phyloP scores from a whole-genome alignment of 768 basidiomycete species.

The Tubosaeta sp. region DNA sequence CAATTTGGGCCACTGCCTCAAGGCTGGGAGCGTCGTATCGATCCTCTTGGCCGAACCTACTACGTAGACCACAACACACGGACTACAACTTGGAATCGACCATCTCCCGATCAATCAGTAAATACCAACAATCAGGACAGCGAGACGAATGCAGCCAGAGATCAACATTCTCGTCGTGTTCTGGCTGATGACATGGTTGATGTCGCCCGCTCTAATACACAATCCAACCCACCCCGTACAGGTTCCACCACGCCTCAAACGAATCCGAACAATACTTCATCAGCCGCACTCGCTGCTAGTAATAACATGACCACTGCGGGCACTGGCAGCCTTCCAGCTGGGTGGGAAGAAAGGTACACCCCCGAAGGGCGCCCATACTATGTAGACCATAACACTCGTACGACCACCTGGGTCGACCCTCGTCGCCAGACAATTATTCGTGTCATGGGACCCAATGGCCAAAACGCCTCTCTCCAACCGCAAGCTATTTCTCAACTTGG shows the following conservation, averaged over 20 bases:
- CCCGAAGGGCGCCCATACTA: conserved; percentile 98
- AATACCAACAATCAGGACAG: conserved; percentile 69
- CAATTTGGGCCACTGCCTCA: conserved; percentile 86
- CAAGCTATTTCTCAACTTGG: conserved; percentile 97
- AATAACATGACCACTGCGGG: conserved; percentile 63
- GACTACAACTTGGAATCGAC: conserved; percentile 96
- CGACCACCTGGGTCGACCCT: conserved; percentile 99
- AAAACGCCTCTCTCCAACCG: conserved; percentile 82
- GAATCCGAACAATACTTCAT: conserved; percentile 31
- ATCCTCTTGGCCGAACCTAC: conserved; percentile 93
- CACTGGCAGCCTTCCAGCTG: conserved; percentile 84
- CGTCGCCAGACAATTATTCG: conserved; percentile 95
- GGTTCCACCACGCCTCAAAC: conserved; percentile 31
- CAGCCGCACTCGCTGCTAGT: conserved; percentile 48
- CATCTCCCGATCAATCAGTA: conserved; percentile 68
- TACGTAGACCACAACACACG: conserved; percentile 99
- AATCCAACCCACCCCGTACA: conserved; percentile 39
- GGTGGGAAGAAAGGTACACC: conserved; percentile 99
- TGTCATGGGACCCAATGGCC: conserved; percentile 92
- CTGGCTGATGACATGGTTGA: conserved; percentile 86
- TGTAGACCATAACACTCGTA: conserved; percentile 98
- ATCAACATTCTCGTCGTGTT: conserved; percentile 79
- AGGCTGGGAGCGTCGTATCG: conserved; percentile 97
- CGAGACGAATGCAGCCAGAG: conserved; percentile 81
- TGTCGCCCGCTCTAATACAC: conserved; percentile 45